Conservation (phyloP, 2,329 filamentous ascomycete species). For the Fusarium musae region DNA sequence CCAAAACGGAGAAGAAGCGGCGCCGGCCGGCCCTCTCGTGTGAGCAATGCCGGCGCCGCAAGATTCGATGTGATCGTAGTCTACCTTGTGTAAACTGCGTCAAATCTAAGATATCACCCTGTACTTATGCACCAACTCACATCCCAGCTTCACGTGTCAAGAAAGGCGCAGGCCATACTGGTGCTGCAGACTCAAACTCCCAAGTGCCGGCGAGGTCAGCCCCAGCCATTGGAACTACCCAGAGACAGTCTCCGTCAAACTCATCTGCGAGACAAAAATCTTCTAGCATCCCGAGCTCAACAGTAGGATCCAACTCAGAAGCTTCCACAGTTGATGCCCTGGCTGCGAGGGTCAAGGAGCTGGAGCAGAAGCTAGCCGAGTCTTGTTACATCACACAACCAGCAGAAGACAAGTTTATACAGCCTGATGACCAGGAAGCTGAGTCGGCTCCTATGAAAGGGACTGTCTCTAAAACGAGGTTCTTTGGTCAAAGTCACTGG, state of each 20-base stretch:
- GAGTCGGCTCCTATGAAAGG: constrained; percentile 44
- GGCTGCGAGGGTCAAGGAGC: constrained; percentile 53
- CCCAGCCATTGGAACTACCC: constrained; percentile 6
- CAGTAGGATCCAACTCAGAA: constrained; percentile 41
- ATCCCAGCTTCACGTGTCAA: constrained; percentile 44
- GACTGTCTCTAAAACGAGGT: constrained; percentile 56
- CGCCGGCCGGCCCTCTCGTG: constrained; percentile 61
- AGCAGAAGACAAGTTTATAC: constrained; percentile 19
- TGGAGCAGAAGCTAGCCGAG: constrained; percentile 56
- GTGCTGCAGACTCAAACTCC: constrained; percentile 6
- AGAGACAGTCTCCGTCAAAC: constrained; percentile 4
- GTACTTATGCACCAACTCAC: constrained; percentile 60
- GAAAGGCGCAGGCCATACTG: constrained; percentile 21
- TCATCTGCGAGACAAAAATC: constrained; percentile 6
- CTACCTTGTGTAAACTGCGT: constrained; percentile 69
- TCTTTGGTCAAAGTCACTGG: constrained; percentile 64
- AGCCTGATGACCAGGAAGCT: background rate
- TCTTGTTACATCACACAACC: constrained; percentile 40
- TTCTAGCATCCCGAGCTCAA: constrained; percentile 44
- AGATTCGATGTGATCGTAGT: constrained; percentile 70
- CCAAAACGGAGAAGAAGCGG: constrained; percentile 50
- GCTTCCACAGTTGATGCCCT: constrained; percentile 48
- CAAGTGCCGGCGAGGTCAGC: constrained; percentile 38
- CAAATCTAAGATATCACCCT: constrained; percentile 64
- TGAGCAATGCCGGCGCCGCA: constrained; percentile 67